These are phyloP conservation scores for Cyclospora cayetanensis DNA, from an alignment of 169 alveolate species.

Conservation along the genomic window DNA sequence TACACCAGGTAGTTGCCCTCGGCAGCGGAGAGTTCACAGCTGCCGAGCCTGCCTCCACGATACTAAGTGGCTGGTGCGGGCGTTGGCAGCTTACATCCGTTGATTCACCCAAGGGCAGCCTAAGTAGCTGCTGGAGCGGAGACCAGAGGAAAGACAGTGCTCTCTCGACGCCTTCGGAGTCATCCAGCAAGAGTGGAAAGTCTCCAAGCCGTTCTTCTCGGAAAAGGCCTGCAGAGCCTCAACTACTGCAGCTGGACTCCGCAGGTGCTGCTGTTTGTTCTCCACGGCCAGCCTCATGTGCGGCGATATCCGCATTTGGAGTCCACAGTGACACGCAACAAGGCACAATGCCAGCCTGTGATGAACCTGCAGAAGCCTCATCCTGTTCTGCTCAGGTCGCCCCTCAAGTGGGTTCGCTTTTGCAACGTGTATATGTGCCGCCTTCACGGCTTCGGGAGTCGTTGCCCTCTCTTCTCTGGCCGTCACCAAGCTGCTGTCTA, in stretches of 20 bases:
- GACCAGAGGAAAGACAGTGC: not conserved
- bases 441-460: too few species aligned
- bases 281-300: not conserved
- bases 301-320: not conserved
- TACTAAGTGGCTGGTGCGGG: conserved; percentile 38
- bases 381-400: not conserved
- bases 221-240: not conserved
- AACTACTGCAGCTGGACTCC: too few species aligned
- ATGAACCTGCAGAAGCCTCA: not conserved
- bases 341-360: not conserved
- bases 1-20: not conserved
- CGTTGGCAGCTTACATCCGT: conserved; percentile 34
- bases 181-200: not conserved
- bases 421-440: too few species aligned
- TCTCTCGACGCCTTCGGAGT: not conserved
- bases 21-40: not conserved
- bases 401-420: conserved; percentile 15
- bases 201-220: not conserved
- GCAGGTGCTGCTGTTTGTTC: not conserved
- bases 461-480: too few species aligned
- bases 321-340: conserved; percentile 24
- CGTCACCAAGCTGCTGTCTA: too few species aligned
- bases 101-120: not conserved
- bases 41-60: not conserved
- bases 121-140: conserved; percentile 26